Conservation (phyloP, 1,284 basidiomycete genomes). For the Golubevia pallescens region DNA sequence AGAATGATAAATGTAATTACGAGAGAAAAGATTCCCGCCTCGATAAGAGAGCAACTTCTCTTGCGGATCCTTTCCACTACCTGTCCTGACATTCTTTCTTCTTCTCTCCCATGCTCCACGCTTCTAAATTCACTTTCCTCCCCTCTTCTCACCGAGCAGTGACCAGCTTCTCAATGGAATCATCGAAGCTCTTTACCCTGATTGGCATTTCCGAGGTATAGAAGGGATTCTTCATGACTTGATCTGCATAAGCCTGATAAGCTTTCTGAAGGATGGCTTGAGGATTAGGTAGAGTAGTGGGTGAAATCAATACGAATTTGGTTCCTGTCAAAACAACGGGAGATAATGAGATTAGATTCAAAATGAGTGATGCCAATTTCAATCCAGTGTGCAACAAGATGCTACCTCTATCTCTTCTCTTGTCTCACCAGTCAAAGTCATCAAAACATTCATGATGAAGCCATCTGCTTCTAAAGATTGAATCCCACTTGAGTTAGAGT, state of each 20-base stretch:
- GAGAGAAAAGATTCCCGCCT: no score
- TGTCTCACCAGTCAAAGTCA: slow-evolving; percentile 88
- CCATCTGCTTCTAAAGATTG: slow-evolving; percentile 93
- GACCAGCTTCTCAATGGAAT: no score
- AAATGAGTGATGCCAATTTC: slow-evolving; percentile 2
- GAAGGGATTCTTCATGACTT: slow-evolving; percentile 99
- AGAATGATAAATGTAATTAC: no score
- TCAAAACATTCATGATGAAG: slow-evolving; percentile 85
- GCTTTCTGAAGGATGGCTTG: slow-evolving; percentile 71
- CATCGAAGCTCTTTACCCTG: slow-evolving; percentile 85
- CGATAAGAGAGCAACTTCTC: no score
- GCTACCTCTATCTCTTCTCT: no score
- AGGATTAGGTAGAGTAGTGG: slow-evolving; percentile 74
- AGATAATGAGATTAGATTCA: neutral
- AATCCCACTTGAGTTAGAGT: slow-evolving; percentile 73
- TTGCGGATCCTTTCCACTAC: no score
- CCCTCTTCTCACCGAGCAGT: no score
- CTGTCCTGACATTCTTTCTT: no score
- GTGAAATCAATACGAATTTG: slow-evolving; percentile 93
- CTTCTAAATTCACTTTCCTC: no score
- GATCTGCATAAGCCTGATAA: slow-evolving; percentile 88
- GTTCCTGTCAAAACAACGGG: slow-evolving; percentile 73
- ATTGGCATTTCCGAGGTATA: slow-evolving; percentile 99
- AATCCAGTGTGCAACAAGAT: no score
- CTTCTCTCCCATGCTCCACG: no score